Conservation (phyloP, 306 rosid genomes). For the Corylus avellana region DNA sequence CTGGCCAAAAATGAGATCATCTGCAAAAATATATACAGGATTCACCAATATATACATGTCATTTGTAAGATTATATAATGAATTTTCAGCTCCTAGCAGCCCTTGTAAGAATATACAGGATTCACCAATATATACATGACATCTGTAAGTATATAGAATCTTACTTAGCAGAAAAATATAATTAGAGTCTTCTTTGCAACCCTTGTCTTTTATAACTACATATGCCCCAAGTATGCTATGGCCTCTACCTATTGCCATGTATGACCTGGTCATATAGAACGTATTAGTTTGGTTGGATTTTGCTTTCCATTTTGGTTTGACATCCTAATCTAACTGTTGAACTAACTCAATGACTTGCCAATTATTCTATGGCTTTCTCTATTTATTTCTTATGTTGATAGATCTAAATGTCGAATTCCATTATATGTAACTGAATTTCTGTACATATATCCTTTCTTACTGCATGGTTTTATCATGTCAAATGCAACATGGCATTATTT, state of each 20-base stretch:
- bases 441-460: not conserved
- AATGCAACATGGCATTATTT: conserved; percentile 4
- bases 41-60: too few relatives aligned
- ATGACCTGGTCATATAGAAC: not conserved
- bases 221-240: not conserved
- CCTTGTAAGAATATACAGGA: too few relatives aligned
- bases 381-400: not conserved
- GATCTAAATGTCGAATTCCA: not conserved
- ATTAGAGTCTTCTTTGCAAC: not conserved
- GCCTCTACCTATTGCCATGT: not conserved
- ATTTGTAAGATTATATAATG: too few relatives aligned
- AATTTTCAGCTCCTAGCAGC: too few relatives aligned
- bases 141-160: not conserved
- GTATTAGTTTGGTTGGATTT: not conserved
- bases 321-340: conserved; percentile 8
- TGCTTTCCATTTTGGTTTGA: conserved; percentile 6
- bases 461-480: conserved; percentile 12
- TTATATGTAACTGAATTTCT: conserved; percentile 4
- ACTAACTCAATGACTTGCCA: conserved; percentile 5
- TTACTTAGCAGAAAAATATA: not conserved
- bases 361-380: not conserved
- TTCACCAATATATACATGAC: too few relatives aligned
- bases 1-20: not conserved
- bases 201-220: not conserved
- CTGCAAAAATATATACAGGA: not conserved